Conservation (phyloP, 1,284 basidiomycete species). For the Wolfiporia cocos region DNA sequence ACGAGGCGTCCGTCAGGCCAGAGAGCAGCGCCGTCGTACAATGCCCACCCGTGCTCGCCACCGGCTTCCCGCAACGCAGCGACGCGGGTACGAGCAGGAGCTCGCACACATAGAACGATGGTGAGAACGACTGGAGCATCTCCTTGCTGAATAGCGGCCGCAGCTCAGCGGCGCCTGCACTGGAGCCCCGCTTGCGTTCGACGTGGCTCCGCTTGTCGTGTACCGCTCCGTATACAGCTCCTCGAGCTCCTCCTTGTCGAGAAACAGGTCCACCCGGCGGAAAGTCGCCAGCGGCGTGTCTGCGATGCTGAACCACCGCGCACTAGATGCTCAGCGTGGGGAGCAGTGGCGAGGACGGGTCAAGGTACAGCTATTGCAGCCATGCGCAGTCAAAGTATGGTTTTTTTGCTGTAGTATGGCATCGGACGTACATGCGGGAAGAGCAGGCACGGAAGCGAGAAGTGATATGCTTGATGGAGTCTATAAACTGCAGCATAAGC, state of each 20-base stretch:
- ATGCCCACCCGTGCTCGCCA: constrained; percentile 59
- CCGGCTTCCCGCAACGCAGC: constrained; percentile 45
- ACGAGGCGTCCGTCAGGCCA: constrained; percentile 37
- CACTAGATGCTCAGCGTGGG: constrained; percentile 35
- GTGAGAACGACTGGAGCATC: constrained; percentile 42
- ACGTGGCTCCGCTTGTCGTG: constrained; percentile 5
- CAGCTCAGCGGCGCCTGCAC: constrained; percentile 3
- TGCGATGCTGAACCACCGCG: constrained; percentile 45
- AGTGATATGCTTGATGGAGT: constrained; percentile 63
- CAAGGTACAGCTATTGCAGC: constrained; percentile 57
- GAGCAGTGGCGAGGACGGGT: constrained; percentile 44
- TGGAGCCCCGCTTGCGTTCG: constrained; percentile 6
- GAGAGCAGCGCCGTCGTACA: constrained; percentile 55
- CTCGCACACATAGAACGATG: constrained; percentile 41
- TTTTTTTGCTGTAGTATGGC: constrained; percentile 47
- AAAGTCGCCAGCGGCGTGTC: constrained; percentile 57
- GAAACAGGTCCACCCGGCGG: constrained; percentile 54
- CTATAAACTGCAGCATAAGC: no score
- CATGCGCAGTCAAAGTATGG: constrained; percentile 54
- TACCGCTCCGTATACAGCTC: constrained; percentile 33
- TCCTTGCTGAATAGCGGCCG: constrained; percentile 48
- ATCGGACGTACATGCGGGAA: constrained; percentile 61
- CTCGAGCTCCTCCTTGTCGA: constrained; percentile 42
- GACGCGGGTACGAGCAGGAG: constrained; percentile 42
- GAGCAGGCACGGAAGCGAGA: constrained; percentile 58